Evolutionary conservation across 345 rosid genomes (phyloP).

Genomic region (Populus deltoides): DNA sequence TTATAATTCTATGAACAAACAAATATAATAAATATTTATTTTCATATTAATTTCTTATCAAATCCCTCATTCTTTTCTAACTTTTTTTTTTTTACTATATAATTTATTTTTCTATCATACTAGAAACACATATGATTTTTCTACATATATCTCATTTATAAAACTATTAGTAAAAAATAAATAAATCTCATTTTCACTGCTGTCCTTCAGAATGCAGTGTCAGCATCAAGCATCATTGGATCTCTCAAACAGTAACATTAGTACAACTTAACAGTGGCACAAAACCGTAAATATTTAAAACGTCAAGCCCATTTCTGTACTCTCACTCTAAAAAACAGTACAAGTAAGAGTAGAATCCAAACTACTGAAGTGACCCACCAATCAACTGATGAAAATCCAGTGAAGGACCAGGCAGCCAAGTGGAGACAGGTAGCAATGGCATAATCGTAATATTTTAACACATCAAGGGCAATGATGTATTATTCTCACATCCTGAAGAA

Average conservation of each 20-base stretch:
- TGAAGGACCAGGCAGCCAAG: neutral
- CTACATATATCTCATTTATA: neutral
- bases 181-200: neutral
- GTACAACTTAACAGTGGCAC: too few species aligned
- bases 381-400: neutral
- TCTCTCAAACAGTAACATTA: neutral
- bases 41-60: too few species aligned
- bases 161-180: neutral
- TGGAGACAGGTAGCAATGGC: neutral
- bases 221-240: constrained; percentile 11
- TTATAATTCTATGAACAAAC: too few species aligned
- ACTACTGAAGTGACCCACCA: neutral
- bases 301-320: too few species aligned
- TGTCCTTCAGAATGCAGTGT: neutral
- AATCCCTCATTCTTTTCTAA: too few species aligned
- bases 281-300: too few species aligned
- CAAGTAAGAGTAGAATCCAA: neutral
- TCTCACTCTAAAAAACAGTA: neutral
- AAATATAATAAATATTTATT: too few species aligned
- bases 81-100: too few species aligned
- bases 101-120: too few species aligned
- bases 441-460: neutral
- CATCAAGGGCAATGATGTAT: neutral
- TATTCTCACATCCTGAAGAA: neutral
- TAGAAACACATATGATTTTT: too few species aligned